Conservation (phyloP, 768 basidiomycete species). For the Leccinellum albellum region DNA sequence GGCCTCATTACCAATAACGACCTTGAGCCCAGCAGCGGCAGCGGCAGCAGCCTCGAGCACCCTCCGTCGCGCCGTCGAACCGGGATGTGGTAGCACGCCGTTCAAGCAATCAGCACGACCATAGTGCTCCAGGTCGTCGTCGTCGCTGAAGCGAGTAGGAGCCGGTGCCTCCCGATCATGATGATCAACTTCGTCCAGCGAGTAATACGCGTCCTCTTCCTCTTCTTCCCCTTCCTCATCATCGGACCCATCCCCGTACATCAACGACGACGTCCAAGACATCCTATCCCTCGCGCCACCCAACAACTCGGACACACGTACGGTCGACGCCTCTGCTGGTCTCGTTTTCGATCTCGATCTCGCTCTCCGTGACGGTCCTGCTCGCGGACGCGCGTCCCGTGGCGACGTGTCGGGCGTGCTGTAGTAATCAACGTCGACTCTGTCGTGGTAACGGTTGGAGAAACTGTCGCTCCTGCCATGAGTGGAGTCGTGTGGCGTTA, state of each 20-base stretch:
- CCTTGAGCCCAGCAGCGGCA: constrained; percentile 51
- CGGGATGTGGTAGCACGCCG: background rate
- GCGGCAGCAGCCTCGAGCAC: constrained; percentile 65
- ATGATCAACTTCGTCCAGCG: no score
- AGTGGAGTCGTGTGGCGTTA: background rate
- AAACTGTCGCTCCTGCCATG: background rate
- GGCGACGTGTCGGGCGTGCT: constrained; percentile 24
- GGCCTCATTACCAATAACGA: constrained; percentile 46
- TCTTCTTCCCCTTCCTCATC: constrained; percentile 24
- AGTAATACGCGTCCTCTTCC: constrained; percentile 13
- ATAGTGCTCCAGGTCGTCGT: background rate
- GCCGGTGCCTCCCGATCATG: no score
- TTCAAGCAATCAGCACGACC: background rate
- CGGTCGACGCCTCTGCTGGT: background rate
- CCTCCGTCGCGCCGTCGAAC: constrained; percentile 45
- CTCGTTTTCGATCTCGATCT: background rate
- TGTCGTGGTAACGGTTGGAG: background rate
- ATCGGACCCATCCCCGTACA: background rate
- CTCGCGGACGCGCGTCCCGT: constrained; percentile 4
- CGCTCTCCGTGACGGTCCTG: background rate
- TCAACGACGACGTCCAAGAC: constrained; percentile 1
- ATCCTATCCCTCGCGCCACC: background rate
- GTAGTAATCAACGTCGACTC: constrained; percentile 15
- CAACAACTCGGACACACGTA: constrained; percentile 3
- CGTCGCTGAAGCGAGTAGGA: background rate